Evolutionary conservation across 2,329 filamentous ascomycete species (phyloP).

Genomic region (Monilinia fructigena): DNA sequence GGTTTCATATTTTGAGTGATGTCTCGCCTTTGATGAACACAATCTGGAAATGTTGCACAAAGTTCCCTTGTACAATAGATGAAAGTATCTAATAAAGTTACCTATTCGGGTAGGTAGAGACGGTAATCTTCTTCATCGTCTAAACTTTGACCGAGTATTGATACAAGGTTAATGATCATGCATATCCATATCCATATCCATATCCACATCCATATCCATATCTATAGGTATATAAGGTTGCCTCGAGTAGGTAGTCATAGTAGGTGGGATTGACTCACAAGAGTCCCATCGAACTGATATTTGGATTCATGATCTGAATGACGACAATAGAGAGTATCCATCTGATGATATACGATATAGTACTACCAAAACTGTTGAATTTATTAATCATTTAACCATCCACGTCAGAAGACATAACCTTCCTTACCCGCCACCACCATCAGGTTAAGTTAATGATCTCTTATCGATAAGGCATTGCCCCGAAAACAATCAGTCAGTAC

Average conservation of each 20-base stretch:
- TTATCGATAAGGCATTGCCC: slow-evolving; percentile 22
- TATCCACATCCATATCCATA: too few relatives aligned
- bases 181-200: neutral
- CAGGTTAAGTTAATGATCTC: slow-evolving; percentile 1
- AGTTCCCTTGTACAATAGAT: neutral
- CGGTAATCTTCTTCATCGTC: neutral
- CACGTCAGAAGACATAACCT: neutral
- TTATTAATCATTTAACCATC: neutral
- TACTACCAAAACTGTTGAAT: neutral
- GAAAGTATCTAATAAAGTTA: neutral
- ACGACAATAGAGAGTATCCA: neutral
- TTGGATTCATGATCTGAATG: neutral
- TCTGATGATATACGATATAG: neutral
- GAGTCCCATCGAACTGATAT: neutral
- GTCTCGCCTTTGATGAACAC: neutral
- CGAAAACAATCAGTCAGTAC: slow-evolving; percentile 2
- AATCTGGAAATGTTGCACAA: neutral
- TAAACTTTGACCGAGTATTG: neutral
- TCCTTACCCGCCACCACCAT: neutral
- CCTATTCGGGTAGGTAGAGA: neutral
- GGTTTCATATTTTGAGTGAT: neutral
- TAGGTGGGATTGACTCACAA: neutral
- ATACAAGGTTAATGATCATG: slow-evolving; percentile 3
- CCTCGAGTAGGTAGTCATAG: neutral
- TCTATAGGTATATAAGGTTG: neutral